Evolutionary conservation across 2,329 filamentous ascomycete genomes (phyloP).

Genomic region (Neoarthrinium moseri): DNA sequence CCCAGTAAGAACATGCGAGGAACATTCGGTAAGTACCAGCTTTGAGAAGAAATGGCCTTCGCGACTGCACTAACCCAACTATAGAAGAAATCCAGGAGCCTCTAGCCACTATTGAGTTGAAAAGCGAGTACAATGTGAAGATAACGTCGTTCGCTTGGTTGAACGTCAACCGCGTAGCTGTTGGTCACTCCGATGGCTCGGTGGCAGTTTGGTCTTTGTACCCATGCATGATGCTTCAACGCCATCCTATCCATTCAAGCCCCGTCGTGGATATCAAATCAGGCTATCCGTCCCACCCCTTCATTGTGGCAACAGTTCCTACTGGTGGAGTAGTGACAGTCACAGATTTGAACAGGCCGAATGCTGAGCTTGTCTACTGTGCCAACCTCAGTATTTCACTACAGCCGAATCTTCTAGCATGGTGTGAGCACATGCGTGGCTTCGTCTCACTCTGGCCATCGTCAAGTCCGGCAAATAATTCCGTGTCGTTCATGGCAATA

Average conservation of each 20-base stretch:
- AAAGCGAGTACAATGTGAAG: slow-evolving; percentile 44
- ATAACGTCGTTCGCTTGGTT: slow-evolving; percentile 56
- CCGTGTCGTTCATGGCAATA: slow-evolving; percentile 51
- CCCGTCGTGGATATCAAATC: slow-evolving; percentile 54
- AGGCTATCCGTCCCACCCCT: slow-evolving; percentile 55
- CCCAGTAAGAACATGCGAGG: slow-evolving; percentile 23
- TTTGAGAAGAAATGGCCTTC: too few species aligned
- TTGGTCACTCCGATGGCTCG: slow-evolving; percentile 57
- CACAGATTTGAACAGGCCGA: slow-evolving; percentile 52
- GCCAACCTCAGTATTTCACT: slow-evolving; percentile 49
- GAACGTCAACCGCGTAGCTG: slow-evolving; percentile 51
- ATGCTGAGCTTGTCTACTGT: slow-evolving; percentile 52
- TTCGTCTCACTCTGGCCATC: slow-evolving; percentile 53
- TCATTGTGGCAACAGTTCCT: slow-evolving; percentile 53
- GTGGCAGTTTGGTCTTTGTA: slow-evolving; percentile 56
- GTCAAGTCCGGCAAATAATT: slow-evolving; percentile 50
- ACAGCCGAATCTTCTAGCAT: slow-evolving; percentile 52
- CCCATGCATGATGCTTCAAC: slow-evolving; percentile 46
- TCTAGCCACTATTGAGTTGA: slow-evolving; percentile 42
- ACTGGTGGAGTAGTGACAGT: slow-evolving; percentile 53
- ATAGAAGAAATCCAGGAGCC: slow-evolving; percentile 45
- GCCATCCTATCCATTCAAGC: slow-evolving; percentile 53
- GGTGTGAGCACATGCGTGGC: slow-evolving; percentile 55
- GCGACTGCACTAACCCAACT: slow-evolving; percentile 21
- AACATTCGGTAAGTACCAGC: slow-evolving; percentile 37